These are phyloP conservation scores for Aureobasidium sp. DNA, from an alignment of 2,329 filamentous ascomycete species.

Conservation along the genomic window DNA sequence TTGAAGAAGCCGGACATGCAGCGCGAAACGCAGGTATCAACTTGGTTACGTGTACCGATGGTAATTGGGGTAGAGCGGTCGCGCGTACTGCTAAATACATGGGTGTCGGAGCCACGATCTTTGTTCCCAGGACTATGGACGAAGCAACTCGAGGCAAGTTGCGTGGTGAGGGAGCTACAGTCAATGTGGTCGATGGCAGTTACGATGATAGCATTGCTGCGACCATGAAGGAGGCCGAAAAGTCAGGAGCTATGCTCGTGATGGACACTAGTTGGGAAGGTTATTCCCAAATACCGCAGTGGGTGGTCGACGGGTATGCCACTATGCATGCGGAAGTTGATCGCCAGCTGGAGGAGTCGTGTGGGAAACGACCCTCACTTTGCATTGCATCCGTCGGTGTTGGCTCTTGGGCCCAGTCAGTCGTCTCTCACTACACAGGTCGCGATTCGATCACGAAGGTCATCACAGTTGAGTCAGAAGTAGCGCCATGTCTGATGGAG, in stretches of 20 bases:
- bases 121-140: conserved; percentile 54
- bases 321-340: conserved; percentile 65
- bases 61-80: conserved; percentile 68
- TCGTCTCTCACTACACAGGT: conserved; percentile 53
- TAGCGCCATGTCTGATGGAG: conserved; percentile 50
- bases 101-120: conserved; percentile 47
- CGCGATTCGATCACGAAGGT: conserved; percentile 28
- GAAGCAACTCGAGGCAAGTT: conserved; percentile 47
- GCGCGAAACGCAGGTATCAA: conserved; percentile 25
- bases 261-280: conserved; percentile 60
- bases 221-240: conserved; percentile 38
- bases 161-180: conserved; percentile 50
- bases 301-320: conserved; percentile 69
- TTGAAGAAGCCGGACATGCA: background rate
- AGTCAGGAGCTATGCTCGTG: conserved; percentile 45
- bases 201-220: conserved; percentile 56
- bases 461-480: conserved; percentile 62
- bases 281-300: conserved; percentile 57
- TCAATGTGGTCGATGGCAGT: conserved; percentile 45
- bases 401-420: conserved; percentile 63
- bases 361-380: conserved; percentile 26
- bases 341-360: conserved; percentile 42
- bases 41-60: conserved; percentile 61
- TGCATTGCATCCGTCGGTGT: conserved; percentile 62
- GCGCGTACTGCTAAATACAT: conserved; percentile 58